Evolutionary conservation across 352 stramenopile genomes (phyloP).

Genomic region (Aphanomyces astaci): DNA sequence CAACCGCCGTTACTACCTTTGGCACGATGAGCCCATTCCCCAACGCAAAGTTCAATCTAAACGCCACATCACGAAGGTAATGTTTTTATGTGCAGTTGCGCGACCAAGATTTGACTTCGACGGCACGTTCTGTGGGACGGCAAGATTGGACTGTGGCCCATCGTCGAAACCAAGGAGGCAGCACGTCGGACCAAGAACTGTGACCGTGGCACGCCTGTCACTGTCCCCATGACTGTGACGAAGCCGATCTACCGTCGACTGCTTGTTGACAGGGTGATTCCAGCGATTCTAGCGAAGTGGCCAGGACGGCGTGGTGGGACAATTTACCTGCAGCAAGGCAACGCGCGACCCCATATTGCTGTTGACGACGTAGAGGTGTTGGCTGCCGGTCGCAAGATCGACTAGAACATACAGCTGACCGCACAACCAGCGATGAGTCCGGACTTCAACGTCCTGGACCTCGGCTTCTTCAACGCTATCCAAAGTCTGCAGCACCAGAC

Average conservation of each 20-base stretch:
- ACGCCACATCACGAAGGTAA: constrained; percentile 29
- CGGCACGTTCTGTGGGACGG: constrained; percentile 34
- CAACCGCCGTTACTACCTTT: constrained; percentile 27
- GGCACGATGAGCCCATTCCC: constrained; percentile 2
- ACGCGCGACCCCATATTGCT: too few relatives aligned
- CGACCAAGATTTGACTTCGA: constrained; percentile 34
- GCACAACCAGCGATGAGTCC: too few relatives aligned
- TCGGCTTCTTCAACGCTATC: too few relatives aligned
- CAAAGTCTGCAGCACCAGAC: too few relatives aligned
- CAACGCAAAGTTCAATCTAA: constrained; percentile 11
- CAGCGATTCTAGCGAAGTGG: constrained; percentile 15
- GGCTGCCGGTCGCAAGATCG: too few relatives aligned
- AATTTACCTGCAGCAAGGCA: too few relatives aligned
- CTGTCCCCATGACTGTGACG: constrained; percentile 22
- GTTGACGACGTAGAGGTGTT: too few relatives aligned
- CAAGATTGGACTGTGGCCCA: constrained; percentile 38
- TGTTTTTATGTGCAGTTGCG: constrained; percentile 38
- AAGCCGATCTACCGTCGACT: constrained; percentile 12
- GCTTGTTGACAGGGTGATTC: constrained; percentile 22
- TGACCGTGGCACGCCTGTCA: constrained; percentile 20
- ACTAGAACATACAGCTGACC: too few relatives aligned
- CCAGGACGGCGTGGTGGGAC: too few relatives aligned
- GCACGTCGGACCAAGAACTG: constrained; percentile 24
- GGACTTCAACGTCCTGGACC: too few relatives aligned
- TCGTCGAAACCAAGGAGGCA: constrained; percentile 21